Evolutionary conservation across 208 protist species (phyloP), one percentile per base, ranked within the genome.

Genomic region (Leishmania braziliensis): DNA sequence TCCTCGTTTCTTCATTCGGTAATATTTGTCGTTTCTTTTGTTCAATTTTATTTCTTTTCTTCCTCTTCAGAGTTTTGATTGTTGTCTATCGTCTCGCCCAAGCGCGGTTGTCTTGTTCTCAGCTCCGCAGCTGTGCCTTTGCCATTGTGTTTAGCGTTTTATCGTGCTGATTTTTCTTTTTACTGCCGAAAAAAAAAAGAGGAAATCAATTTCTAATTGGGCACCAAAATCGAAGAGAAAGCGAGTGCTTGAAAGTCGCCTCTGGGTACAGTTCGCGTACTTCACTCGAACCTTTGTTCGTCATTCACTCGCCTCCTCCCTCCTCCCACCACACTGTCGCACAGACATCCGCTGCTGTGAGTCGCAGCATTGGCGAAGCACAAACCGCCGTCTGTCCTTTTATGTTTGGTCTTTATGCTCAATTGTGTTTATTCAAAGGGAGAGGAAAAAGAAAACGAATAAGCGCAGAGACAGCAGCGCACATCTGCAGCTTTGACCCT

Each of bases 51-150:
- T 77, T 53, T 58, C 54, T 77, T 39, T 73, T 71, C 4, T 81
- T 62, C 70, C n/a, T 50, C 26, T 33, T 29, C 72, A 66, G 79
- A 14, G 77, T 77, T 66, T 10, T 81, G 29, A 39, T n/a, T 66
- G 53, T 51, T 89, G 33, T 51, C 46, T 68, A 20, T 51, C n/a
- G 69, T 68, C 48, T 23, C 72, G 2, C 33, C 73, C 26, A 33
- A 71, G 18, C 48, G 70, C n/a, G 23, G 16, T 33, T 36, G 33
- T 74, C 51, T 20, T 43, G 29, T 72, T 33, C 70, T 50, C 66
- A 72, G 72, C 70, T 53, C 14, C 12, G 43, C 43, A 46, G 43
- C 43, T 46, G 43, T 46, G 43, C 26, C 16, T 54, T 62, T 76
- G 16, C 43, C 54, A 76, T 76, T 76, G 16, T 29, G 54, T 50